Conservation (phyloP, 768 basidiomycete species). For the Lactifluus rugatus region DNA sequence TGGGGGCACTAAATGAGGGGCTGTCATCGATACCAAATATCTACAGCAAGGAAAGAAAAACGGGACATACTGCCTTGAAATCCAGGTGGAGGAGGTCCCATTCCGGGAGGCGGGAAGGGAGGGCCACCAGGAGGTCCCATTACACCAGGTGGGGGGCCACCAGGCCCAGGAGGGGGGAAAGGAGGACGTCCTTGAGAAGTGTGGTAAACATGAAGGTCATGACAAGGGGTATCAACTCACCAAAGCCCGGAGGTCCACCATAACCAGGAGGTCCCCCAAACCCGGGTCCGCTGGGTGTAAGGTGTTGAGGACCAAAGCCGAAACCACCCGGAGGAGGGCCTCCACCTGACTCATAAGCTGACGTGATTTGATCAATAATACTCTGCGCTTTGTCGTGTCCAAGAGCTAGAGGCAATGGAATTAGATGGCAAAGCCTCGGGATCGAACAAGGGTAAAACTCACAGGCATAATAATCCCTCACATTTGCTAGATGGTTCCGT, state of each 20-base stretch:
- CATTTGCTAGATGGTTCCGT: constrained; percentile 92
- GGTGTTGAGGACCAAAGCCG: constrained; percentile 75
- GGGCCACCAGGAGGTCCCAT: constrained; percentile 52
- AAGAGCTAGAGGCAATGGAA: constrained; percentile 40
- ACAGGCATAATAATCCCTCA: constrained; percentile 97
- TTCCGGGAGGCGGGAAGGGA: constrained; percentile 60
- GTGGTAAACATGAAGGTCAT: neutral
- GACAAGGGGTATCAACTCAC: neutral
- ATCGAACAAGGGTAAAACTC: neutral
- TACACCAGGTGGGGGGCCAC: constrained; percentile 36
- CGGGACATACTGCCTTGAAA: constrained; percentile 39
- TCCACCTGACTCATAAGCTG: constrained; percentile 78
- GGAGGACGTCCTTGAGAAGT: constrained; percentile 46
- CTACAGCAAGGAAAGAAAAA: neutral
- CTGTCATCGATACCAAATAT: neutral
- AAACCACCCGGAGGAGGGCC: constrained; percentile 85
- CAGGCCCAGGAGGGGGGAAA: constrained; percentile 53
- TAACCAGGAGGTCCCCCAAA: constrained; percentile 48
- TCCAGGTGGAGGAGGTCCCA: constrained; percentile 32
- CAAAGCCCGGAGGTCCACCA: constrained; percentile 25
- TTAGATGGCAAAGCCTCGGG: constrained; percentile 7
- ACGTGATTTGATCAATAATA: constrained; percentile 97
- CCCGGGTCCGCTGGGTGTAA: constrained; percentile 35
- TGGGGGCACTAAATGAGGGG: constrained; percentile 28
- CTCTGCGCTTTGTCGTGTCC: constrained; percentile 96